phyloP scores from a whole-genome alignment of 2,329 filamentous ascomycete genomes.

The Colletotrichum tamarilloi region DNA sequence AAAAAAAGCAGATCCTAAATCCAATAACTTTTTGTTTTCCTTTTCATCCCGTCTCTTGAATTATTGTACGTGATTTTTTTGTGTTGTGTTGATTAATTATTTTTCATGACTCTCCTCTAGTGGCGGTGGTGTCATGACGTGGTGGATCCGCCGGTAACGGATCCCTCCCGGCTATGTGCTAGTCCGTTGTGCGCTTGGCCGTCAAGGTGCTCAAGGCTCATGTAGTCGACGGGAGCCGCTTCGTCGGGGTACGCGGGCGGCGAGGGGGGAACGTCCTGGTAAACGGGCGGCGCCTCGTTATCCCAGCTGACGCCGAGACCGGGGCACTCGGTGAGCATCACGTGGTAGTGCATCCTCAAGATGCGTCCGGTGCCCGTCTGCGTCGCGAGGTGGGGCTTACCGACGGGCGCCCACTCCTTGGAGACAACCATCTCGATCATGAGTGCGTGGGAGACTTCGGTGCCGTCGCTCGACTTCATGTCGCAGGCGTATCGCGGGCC shows the following conservation, averaged over 20 bases:
- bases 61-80: not conserved
- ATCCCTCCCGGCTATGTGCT: slow-evolving; percentile 30
- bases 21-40: slow-evolving; percentile 28
- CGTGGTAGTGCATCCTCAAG: slow-evolving; percentile 89
- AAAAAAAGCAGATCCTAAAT: not conserved
- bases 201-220: slow-evolving; percentile 52
- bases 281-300: slow-evolving; percentile 92
- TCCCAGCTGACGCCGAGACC: slow-evolving; percentile 97
- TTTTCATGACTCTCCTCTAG: not conserved
- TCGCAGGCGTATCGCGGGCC: slow-evolving; percentile 78
- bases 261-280: slow-evolving; percentile 90
- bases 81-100: not conserved
- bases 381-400: slow-evolving; percentile 75
- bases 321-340: slow-evolving; percentile 83
- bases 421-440: slow-evolving; percentile 94
- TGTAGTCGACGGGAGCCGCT: slow-evolving; percentile 52
- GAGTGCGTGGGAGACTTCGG: slow-evolving; percentile 85
- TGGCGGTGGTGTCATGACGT: not conserved
- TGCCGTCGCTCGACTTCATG: slow-evolving; percentile 77
- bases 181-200: slow-evolving; percentile 10
- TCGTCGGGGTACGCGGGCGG: slow-evolving; percentile 75
- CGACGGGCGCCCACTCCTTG: slow-evolving; percentile 85
- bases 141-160: not conserved
- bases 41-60: not conserved
- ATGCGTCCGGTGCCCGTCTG: slow-evolving; percentile 93